phyloP scores from a whole-genome alignment of 2,329 filamentous ascomycete species.

The Ceratocystis cacaofunesta region DNA sequence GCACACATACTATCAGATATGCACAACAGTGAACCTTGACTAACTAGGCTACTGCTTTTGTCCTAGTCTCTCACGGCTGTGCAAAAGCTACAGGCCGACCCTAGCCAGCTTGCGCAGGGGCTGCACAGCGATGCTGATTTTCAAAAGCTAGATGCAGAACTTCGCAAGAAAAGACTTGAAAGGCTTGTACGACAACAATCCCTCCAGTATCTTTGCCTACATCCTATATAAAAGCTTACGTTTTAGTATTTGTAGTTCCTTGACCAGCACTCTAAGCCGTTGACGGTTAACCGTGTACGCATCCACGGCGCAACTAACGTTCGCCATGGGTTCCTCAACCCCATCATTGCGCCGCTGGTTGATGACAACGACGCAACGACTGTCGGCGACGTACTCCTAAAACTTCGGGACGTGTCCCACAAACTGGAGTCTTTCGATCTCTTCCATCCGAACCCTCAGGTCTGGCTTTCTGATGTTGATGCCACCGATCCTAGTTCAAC shows the following conservation, averaged over 20 bases:
- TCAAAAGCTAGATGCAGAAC: constrained; percentile 16
- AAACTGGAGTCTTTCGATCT: constrained; percentile 69
- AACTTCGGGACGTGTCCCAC: constrained; percentile 53
- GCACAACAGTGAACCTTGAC: not conserved
- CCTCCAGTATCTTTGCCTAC: not conserved
- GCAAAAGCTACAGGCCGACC: constrained; percentile 15
- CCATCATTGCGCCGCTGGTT: constrained; percentile 64
- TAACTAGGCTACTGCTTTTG: not conserved
- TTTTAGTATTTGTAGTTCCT: constrained; percentile 41
- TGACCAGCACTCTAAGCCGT: constrained; percentile 72
- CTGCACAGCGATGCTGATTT: constrained; percentile 17
- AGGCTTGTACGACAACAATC: constrained; percentile 14
- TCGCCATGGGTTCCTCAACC: constrained; percentile 68
- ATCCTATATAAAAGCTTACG: not conserved
- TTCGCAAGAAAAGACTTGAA: constrained; percentile 17
- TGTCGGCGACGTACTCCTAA: constrained; percentile 60
- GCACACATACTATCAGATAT: not conserved
- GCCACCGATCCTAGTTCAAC: constrained; percentile 49
- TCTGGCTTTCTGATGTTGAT: constrained; percentile 66
- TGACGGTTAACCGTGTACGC: constrained; percentile 50
- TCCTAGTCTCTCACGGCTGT: not conserved
- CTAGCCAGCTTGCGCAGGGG: constrained; percentile 16
- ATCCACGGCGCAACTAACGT: constrained; percentile 73
- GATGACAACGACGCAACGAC: constrained; percentile 48
- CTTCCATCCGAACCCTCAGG: constrained; percentile 66